Percentiles rank a stretch among this genome's conserved stretches.
These are phyloP conservation scores for Funneliformis geosporum DNA, from an alignment of 192 early-diverging fungal species.

Conservation along the genomic window DNA sequence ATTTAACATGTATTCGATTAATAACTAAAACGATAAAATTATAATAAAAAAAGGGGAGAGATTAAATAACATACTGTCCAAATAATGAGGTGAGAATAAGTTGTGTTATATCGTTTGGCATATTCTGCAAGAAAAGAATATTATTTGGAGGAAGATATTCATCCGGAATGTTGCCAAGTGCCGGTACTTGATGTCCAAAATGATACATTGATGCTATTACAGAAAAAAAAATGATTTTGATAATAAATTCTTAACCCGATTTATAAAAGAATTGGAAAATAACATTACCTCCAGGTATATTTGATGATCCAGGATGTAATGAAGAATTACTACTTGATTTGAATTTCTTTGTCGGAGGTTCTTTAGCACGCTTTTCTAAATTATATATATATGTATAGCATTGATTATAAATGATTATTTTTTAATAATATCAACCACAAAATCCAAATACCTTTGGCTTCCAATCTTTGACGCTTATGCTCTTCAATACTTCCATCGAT, in stretches of 20 bases:
- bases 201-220: constrained; percentile 23
- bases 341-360: constrained; percentile 29
- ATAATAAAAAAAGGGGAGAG: not conserved
- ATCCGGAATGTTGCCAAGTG: constrained; percentile 54
- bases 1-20: not conserved
- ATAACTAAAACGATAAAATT: not conserved
- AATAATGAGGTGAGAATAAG: constrained; percentile 69
- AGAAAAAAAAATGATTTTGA: not conserved
- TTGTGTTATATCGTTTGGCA: constrained; percentile 73
- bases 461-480: constrained; percentile 59
- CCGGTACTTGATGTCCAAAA: constrained; percentile 35
- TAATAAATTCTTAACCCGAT: not conserved
- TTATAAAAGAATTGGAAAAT: not conserved
- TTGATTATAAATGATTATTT: not conserved
- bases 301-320: not conserved
- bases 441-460: constrained; percentile 60
- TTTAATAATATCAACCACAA: no score
- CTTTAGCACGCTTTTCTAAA: constrained; percentile 33
- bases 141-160: constrained; percentile 86
- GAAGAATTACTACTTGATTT: not conserved
- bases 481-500: constrained; percentile 68
- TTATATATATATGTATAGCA: not conserved
- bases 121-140: constrained; percentile 90
- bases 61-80: constrained; percentile 58
- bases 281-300: constrained; percentile 24